Base-by-base conservation (phyloP, 2,329 filamentous ascomycete species). In the Xylariomycetidae sp. region DNA sequence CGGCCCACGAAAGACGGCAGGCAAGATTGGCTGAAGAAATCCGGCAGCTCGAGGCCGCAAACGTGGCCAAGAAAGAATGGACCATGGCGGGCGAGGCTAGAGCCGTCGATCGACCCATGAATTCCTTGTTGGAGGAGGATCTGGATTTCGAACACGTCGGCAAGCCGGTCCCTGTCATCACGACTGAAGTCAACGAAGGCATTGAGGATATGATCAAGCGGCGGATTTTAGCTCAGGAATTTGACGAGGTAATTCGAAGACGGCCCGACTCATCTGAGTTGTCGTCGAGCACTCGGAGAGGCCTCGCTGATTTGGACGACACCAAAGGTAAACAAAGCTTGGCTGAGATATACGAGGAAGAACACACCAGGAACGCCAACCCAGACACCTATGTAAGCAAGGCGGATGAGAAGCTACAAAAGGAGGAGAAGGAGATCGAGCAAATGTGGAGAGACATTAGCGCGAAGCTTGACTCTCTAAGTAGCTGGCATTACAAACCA, bases 201-300 rank as follows among this genome's bases (percentile, higher is more conserved):
- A 94, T 98, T 37, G 92, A 98, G 62, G 83, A 86, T 20, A 75
- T 98, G 38, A 89, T 98, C 66, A 97, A 97, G 64, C 80, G 88
- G 25, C 84, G 92, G 31, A 96, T 98, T 48, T 66, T 97, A 11
- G 81, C 85, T 1, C 81, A 83, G 44, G 85, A 96, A 49, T 97
- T 98, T 49, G 89, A 98, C 58, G 90, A 97, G 60, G 80, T 97
- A 6, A 72, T 87, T 47, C 81, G 85, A 30, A 80, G 92, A 12
- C 78, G 87, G 12, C 89, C 89, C 3, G 86, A 88, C 42, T 74
- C 83, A 8, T 66, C 85, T 11, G 74, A 75, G 27, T 71, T 77
- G 5, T 77, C 80, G 20, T 34, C 49, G 13, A 66, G 68, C 43
- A 69, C 76, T 4, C 77, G 83, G 18, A 78, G 87, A 41, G 86